Base-by-base conservation (phyloP, 2,329 filamentous ascomycete genomes). In the Calycina herbarum region DNA sequence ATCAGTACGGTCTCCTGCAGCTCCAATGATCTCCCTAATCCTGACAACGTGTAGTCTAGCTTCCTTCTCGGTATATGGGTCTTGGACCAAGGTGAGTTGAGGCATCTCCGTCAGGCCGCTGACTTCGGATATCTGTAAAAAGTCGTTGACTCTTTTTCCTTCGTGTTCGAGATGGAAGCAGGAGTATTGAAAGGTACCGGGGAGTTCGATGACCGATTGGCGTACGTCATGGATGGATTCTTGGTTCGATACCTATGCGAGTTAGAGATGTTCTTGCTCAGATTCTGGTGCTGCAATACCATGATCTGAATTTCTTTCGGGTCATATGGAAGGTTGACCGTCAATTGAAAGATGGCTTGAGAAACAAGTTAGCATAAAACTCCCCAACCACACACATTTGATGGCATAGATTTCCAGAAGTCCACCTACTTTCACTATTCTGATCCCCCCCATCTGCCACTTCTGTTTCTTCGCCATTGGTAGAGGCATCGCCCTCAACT, bases 21-120 rank as follows among this genome's bases (percentile, higher is more conserved):
- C 94, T 59, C 95, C 95, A 73, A 99, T 93, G 70, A 99, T 85
- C 77, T 99, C 95, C 69, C 95, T 86, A 68, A 97, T 90, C 71
- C 95, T 86, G 62, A 99, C 88, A 70, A 98, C 82, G 79, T 99
- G 95, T 83, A 99, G 91, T 70, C 96, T 89, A 35, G 95, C 94
- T 80, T 99, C 95, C 82, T 97, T 98, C 82, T 99, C 95, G 56
- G 93, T 99, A 79, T 99, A 99, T 57, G 96, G 92, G 76, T 99
- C 95, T 79, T 97, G 91, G 63, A 97, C 88, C 72, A 99, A 81
- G 63, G 85, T 86, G 66, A 97, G 85, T 74, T 94, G 90, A 42
- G 94, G 91, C 68, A 93, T 89, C 40, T 89, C 80, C 62, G 87
- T 86, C 64, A 99, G 85, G 64, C 87, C 93, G 59, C 90, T 85